Evolutionary conservation across 148 eudicot species (phyloP), one percentile per base, ranked within the genome.

Genomic region (Persicaria tinctoria): DNA sequence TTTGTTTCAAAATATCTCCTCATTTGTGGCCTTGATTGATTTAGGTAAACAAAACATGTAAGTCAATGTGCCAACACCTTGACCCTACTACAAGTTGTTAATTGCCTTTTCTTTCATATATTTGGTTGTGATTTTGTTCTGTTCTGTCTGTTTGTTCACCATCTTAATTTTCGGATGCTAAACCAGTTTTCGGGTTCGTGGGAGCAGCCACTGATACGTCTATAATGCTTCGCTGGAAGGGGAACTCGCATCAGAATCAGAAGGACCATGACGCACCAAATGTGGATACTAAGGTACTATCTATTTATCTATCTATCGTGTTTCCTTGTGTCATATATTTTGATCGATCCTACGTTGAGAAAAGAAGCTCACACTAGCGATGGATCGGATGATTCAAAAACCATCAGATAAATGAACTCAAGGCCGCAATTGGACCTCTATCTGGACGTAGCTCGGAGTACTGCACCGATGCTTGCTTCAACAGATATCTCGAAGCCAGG

Each of bases 401-500:
- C 4, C 2, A 74, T 20, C 72, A 89, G 93, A 73, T 87, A 49
- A 84, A 76, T 47, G 91, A 89, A 74, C 93, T 89, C 20, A 86
- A 74, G 75, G 80, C 84, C 64, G 83, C 89, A 69, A 81, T 89
- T 55, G 93, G 89, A 48, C 85, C 89, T 41, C 73, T 87, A 32
- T 80, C 91, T 13, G 93, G 84, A 4, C 86, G 84, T 53, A 78
- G 68, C 71, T 76, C 71, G 70, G 78, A 74, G 70, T 89, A 78
- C 53, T 87, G 91, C 64, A 82, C 79, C 57, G 91, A 87, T 77
- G 84, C 85, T 23, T 87, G 93, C 75, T 85, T 87, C 74, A 89
- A 53, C 78, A 85, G 93, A 73, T 87, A 85, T 66, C 80, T 89
- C 70, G 87, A 85, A 80, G 90, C 93, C 51, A 79, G 93, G 51